Evolutionary conservation across 2,329 filamentous ascomycete species (phyloP).

Genomic region (Penicillium brevicompactum): DNA sequence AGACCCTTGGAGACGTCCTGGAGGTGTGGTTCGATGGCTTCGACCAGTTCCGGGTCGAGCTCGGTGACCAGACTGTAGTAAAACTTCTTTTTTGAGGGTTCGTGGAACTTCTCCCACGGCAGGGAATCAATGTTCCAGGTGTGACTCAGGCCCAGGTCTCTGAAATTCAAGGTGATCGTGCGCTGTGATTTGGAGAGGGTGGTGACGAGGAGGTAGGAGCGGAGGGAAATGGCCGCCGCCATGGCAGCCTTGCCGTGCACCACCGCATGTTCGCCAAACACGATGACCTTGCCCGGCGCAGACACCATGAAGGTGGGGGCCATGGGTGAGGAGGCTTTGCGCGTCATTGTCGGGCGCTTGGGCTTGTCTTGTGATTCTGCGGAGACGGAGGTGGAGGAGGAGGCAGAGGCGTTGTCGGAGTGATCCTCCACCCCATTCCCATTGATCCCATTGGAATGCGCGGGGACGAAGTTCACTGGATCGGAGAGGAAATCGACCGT

Average conservation of each 20-base stretch:
- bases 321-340: slow-evolving; percentile 58
- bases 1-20: slow-evolving; percentile 67
- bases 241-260: slow-evolving; percentile 96
- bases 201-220: slow-evolving; percentile 95
- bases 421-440: slow-evolving; percentile 17
- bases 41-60: slow-evolving; percentile 80
- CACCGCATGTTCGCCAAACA: slow-evolving; percentile 97
- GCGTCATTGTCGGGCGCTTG: slow-evolving; percentile 21
- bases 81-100: slow-evolving; percentile 84
- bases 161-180: slow-evolving; percentile 84
- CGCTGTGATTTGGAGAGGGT: slow-evolving; percentile 89
- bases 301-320: slow-evolving; percentile 96
- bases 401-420: slow-evolving; percentile 33
- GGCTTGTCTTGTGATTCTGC: slow-evolving; percentile 12
- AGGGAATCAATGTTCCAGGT: slow-evolving; percentile 93
- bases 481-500: slow-evolving; percentile 30
- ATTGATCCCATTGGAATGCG: slow-evolving; percentile 19
- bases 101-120: slow-evolving; percentile 81
- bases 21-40: slow-evolving; percentile 79
- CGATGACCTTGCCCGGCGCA: slow-evolving; percentile 95
- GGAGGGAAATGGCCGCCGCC: slow-evolving; percentile 89
- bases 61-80: slow-evolving; percentile 88
- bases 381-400: slow-evolving; percentile 18
- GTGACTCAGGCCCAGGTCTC: slow-evolving; percentile 85
- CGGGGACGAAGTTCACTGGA: slow-evolving; percentile 20